Evolutionary conservation across 164 flowering plant species (phyloP).

Genomic region (Stephania japonica): DNA sequence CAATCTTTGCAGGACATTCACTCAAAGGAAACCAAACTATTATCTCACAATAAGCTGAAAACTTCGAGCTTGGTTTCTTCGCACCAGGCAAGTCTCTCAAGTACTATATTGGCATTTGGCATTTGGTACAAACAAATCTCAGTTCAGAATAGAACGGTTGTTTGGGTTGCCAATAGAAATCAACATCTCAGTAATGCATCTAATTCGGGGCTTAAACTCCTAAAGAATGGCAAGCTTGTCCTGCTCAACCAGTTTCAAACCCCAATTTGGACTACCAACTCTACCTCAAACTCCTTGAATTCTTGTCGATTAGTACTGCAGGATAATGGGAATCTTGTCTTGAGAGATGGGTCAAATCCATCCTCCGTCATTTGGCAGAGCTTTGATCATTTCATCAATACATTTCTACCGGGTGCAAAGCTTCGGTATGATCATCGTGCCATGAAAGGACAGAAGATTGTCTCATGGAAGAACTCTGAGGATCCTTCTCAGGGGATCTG

Average conservation of each 20-base stretch:
- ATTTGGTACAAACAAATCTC: constrained; percentile 19
- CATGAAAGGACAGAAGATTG: constrained; percentile 3
- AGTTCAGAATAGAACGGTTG: not conserved
- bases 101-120: constrained; percentile 19
- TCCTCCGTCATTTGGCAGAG: constrained; percentile 3
- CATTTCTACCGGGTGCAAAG: constrained; percentile 16
- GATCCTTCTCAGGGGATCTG: constrained; percentile 14
- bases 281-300: no score
- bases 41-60: constrained; percentile 9
- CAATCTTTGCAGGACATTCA: constrained; percentile 20
- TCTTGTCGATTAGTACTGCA: constrained; percentile 10
- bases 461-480: constrained; percentile 19
- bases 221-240: constrained; percentile 19
- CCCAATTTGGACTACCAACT: constrained; percentile 16
- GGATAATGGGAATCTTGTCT: constrained; percentile 28
- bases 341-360: constrained; percentile 13
- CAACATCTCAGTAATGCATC: constrained; percentile 8
- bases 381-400: not conserved
- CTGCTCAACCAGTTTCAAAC: not conserved
- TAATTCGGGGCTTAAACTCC: constrained; percentile 8
- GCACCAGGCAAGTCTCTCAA: constrained; percentile 15
- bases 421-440: constrained; percentile 12
- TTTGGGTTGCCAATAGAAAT: constrained; percentile 23
- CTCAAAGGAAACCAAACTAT: constrained; percentile 18
- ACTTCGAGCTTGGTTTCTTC: constrained; percentile 23